Base-by-base conservation (phyloP, 129 eudicot species). In the Escallonia herrerae region DNA sequence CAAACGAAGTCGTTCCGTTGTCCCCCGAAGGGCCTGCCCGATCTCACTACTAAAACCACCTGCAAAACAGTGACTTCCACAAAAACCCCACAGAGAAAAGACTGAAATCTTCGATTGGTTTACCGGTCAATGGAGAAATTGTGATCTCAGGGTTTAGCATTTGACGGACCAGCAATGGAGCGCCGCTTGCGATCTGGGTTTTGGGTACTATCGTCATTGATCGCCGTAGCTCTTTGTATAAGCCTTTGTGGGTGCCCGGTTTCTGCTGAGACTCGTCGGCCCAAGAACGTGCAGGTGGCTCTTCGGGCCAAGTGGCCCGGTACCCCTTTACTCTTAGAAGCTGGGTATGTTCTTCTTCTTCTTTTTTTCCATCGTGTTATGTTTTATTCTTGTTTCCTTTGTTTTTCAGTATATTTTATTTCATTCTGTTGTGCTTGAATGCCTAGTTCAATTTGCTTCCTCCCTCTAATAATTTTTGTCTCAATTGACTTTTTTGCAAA, bases 261-360 rank as follows among this genome's bases (percentile, higher is more conserved):
- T 71, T 71, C 72, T 60, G 97, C 83, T 38, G 76, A 79, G 74
- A 76, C 65, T 7, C 83, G 75, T 49, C 65, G 89, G 64, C 96
- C 96, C 70, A 91, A 91, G 77, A 91, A 91, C 68, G 96, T 91
- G 8, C 97, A 91, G 78, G 96, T 86, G 61, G 96, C 97, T 52
- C 89, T 91, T 60, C 83, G 83, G 52, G 97, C 97, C 51, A 91
- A 91, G 72, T 91, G 97, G 97, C 51, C 94, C 49, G 96, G 96
- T 57, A 87, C 97, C 48, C 80, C 97, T 13, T 42, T 91, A 9
- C 91, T 91, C 58, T 66, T 91, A 42, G 97, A 91, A 87, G 97
- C 97, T 57, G 96, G 97, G 97, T 91, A 79, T 64, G 81, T 22
- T 51, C 0, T 50, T 50, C n/a, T n/a, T n/a, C n/a, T n/a, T 64